Base-by-base conservation (phyloP, 306 rosid species). In the Albizia julibrissin region DNA sequence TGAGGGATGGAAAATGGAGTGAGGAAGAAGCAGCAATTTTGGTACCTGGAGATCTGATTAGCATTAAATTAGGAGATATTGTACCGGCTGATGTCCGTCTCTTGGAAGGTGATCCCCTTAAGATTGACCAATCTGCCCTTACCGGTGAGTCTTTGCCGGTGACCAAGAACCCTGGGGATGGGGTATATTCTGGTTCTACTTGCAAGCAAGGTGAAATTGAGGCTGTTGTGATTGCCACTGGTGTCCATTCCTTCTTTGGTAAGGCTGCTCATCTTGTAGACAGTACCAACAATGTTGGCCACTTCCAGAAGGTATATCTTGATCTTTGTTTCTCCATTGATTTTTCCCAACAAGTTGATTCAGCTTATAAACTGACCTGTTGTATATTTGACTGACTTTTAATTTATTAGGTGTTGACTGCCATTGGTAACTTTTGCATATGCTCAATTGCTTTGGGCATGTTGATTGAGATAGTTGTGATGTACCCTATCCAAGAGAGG, bases 211-310 rank as follows among this genome's bases (percentile, higher is more conserved):
- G 98, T 62, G 98, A 94, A 87, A 84, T 94, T 16, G 97, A 94
- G 84, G 98, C 98, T 42, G 84, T 94, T 82, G 97, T 94, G 26
- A 92, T 94, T 22, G 98, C 98, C 79, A 94, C 98, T 3, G 98
- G 98, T 44, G 97, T 94, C 59, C 97, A 94, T 27, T 91, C 98
- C 78, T 92, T 94, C 88, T 94, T 94, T 44, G 98, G 98, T 56
- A 94, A 92, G 86, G 98, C 98, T 27, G 98, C 98, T 49, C 97
- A 94, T 78, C 95, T 94, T 86, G 98, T 94, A 14, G 97, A 94
- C 15, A 94, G 86, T 91, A 94, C 98, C 87, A 94, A 94, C 92
- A 95, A 90, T 84, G 92, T 91, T 85, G 98, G 98, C 73, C 98
- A 94, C 86, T 94, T 94, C 90, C 98, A 92, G 82, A 78, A 87